Evolutionary conservation across 208 protist genomes (phyloP), one percentile per base, ranked within the genome.

Genomic region (Wallacemonas sp.): DNA sequence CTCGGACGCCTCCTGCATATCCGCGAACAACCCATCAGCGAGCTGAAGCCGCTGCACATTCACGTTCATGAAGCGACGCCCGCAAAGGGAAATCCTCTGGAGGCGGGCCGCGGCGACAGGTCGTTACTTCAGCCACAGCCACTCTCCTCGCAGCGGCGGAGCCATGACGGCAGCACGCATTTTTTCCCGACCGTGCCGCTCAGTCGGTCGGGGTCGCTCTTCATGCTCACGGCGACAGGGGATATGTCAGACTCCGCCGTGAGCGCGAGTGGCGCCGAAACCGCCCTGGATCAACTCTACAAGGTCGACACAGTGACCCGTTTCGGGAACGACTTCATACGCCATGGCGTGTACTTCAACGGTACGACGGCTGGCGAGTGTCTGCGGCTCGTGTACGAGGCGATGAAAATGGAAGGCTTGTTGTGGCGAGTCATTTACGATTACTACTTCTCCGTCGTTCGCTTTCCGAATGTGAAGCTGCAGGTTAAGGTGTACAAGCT

Each of bases 401-500:
- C 83, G 10, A 75, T 94, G 80, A 27, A 54, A 38, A 83, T 85
- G 52, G 88, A 94, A 55, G 85, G 88, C 13, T 48, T 94, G 32
- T 34, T 91, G 48, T 94, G 88, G 85, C 78, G 77, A 57, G 53
- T 75, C 29, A 94, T 89, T 52, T 80, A 83, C 57, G 76, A 83
- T 54, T 94, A 82, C 74, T 86, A 76, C 74, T 87, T 94, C 62
- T 80, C 82, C 27, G 73, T 70, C n/a, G 68, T 91, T 29, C 71
- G 76, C 38, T 83, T 83, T 58, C 88, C 88, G 21, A 79, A 80
- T 46, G 76, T 91, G 26, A 94, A 91, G 57, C 69, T 94, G 21
- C 88, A 94, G 63, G 73, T 94, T 36, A 94, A 81, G 68, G 67
- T 94, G 27, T 94, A 88, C 73, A 86, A 86, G 68, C 61, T 87